Conservation (phyloP, 2,329 filamentous ascomycete species). For the Phoma herbarum region DNA sequence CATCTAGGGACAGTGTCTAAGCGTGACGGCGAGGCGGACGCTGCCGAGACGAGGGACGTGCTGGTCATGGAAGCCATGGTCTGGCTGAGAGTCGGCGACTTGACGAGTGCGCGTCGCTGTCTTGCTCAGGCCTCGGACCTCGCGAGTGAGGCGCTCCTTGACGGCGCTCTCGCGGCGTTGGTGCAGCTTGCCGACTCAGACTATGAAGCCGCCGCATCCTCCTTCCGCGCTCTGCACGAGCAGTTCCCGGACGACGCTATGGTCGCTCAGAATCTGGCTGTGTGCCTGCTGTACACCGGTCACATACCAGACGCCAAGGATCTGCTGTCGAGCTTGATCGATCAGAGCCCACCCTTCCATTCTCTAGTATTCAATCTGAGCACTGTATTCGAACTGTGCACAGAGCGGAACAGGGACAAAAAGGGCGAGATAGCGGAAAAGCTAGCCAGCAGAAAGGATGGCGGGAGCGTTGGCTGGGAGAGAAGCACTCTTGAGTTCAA, state of each 20-base stretch:
- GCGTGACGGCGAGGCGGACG: slow-evolving; percentile 20
- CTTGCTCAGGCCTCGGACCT: slow-evolving; percentile 49
- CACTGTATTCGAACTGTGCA: slow-evolving; percentile 91
- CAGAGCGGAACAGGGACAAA: slow-evolving; percentile 73
- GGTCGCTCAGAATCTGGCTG: slow-evolving; percentile 81
- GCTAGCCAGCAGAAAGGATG: slow-evolving; percentile 68
- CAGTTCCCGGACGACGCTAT: slow-evolving; percentile 68
- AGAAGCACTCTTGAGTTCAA: slow-evolving; percentile 79
- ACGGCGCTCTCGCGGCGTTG: slow-evolving; percentile 68
- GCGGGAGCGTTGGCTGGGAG: slow-evolving; percentile 69
- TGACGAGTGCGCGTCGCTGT: slow-evolving; percentile 69
- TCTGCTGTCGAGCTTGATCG: slow-evolving; percentile 72
- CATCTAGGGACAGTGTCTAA: slow-evolving; percentile 70
- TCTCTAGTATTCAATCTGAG: slow-evolving; percentile 87
- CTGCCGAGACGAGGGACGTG: slow-evolving; percentile 39
- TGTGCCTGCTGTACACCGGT: slow-evolving; percentile 84
- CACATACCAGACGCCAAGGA: slow-evolving; percentile 69
- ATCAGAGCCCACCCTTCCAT: slow-evolving; percentile 68
- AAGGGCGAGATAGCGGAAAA: slow-evolving; percentile 77
- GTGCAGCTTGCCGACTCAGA: slow-evolving; percentile 80
- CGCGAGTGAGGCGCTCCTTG: slow-evolving; percentile 41
- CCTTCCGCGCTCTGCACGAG: slow-evolving; percentile 66
- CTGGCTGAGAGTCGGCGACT: slow-evolving; percentile 80
- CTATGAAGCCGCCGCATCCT: slow-evolving; percentile 69
- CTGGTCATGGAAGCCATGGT: slow-evolving; percentile 67